Evolutionary conservation across 208 protist species (phyloP), one percentile per base, ranked within the genome.

Genomic region (Trypanosoma brucei): DNA sequence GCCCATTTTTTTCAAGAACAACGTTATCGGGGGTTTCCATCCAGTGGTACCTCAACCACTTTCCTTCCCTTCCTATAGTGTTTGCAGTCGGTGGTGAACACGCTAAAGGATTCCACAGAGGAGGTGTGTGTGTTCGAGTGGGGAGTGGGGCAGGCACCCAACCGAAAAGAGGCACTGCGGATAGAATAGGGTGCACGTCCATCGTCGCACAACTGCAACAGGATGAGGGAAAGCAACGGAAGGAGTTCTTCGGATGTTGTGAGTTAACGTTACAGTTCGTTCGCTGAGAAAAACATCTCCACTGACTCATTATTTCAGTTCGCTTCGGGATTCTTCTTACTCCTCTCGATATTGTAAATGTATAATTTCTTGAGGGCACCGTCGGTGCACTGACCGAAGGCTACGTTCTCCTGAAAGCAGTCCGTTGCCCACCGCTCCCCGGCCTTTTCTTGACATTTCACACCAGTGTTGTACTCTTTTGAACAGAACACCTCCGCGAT

Each of bases 361-460:
- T 93, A 93, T 70, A 93, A 69, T 52, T 91, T 88, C 60, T 89
- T 88, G 42, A 93, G 75, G 13, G 80, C 78, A 4, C 62, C 68
- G 59, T 93, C 87, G 3, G 84, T 85, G 65, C 87, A 93, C 66
- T 93, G 83, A 1, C 83, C 87, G 70, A 93, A 91, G 1, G 78
- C 81, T 2, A 90, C 83, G 53, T 91, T 91, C 58, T 93, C 82
- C 55, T 91, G 84, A 65, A 93, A 93, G 59, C 87, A 93, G 39
- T 84, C 74, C 1, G 81, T 81, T n/a, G 87, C 84, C 87, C 87
- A 93, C 30, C 67, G 52, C 35, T 88, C 81, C 3, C 82, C 84
- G 1, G 82, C 84, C 5, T 57, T 54, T 50, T 81, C 71, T 65
- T 93, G 87, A 51, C 87, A 93, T 68, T 80, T 81, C 13, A 91